Evolutionary conservation across 129 eudicot species (phyloP).

Genomic region (Sambucus nigra): DNA sequence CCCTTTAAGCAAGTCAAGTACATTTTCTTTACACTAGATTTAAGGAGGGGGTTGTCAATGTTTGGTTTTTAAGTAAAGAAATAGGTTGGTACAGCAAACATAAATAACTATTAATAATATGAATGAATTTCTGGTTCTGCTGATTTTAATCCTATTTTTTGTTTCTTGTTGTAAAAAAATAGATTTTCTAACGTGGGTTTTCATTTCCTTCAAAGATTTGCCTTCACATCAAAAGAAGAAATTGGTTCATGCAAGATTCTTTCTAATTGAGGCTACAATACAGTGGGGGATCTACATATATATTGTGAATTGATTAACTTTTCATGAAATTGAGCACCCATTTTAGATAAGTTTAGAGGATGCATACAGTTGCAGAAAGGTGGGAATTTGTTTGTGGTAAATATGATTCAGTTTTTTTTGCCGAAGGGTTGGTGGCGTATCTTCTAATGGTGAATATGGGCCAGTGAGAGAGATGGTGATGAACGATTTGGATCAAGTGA

Average conservation of each 20-base stretch:
- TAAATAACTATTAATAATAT: too few relatives aligned
- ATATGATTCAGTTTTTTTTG: conserved; percentile 71
- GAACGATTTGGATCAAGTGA: conserved; percentile 88
- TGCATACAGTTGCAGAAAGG: not conserved
- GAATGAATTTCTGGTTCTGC: too few relatives aligned
- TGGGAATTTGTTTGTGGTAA: conserved; percentile 3
- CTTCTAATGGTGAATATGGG: conserved; percentile 83
- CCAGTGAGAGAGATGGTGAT: conserved; percentile 87
- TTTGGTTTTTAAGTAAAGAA: not conserved
- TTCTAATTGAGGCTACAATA: not conserved
- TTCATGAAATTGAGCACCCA: conserved; percentile 11
- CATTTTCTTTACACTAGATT: too few relatives aligned
- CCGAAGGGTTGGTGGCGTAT: conserved; percentile 71
- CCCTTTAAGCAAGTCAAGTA: not conserved
- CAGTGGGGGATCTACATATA: too few relatives aligned
- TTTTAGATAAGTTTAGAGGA: conserved; percentile 2
- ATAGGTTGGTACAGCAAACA: not conserved
- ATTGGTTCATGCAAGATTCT: not conserved
- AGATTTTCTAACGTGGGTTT: not conserved
- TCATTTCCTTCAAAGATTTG: too few relatives aligned
- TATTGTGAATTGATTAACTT: conserved; percentile 13
- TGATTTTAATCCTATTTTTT: too few relatives aligned
- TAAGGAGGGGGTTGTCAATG: not conserved
- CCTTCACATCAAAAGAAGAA: not conserved
- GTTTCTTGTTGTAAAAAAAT: not conserved